Evolutionary conservation across 2,329 filamentous ascomycete genomes (phyloP).

Genomic region (Chrysoporthe cubensis): DNA sequence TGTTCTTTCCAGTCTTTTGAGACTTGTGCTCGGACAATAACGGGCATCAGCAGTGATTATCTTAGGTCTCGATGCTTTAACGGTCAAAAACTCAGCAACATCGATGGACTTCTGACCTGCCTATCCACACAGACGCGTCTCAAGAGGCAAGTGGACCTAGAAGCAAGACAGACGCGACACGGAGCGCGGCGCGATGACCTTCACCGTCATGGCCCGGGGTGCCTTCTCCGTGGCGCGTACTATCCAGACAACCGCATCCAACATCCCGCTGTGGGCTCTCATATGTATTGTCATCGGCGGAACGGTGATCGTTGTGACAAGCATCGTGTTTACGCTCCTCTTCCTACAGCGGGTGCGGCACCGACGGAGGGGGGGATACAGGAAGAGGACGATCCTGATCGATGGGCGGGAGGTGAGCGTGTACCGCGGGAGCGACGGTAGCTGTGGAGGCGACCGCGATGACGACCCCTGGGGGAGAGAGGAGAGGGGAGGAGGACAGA

Average conservation of each 20-base stretch:
- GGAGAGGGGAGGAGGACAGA: neutral
- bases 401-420: conserved; percentile 18
- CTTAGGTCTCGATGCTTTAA: neutral
- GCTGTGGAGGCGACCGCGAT: conserved; percentile 3
- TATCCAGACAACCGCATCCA: neutral
- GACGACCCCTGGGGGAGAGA: neutral
- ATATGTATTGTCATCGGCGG: conserved; percentile 53
- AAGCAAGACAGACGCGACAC: neutral
- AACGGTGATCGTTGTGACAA: conserved; percentile 47
- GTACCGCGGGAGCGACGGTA: conserved; percentile 15
- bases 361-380: conserved; percentile 23
- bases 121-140: neutral
- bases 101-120: neutral
- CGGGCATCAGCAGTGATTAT: too few species aligned
- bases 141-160: neutral
- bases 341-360: conserved; percentile 45
- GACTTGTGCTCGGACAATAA: too few species aligned
- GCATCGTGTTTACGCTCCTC: conserved; percentile 45
- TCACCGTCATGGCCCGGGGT: neutral
- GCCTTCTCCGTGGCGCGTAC: neutral
- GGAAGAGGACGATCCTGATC: conserved; percentile 2
- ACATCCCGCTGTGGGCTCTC: conserved; percentile 40
- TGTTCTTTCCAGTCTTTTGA: neutral
- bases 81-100: neutral
- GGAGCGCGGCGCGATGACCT: neutral